Base-by-base conservation (phyloP, 2,329 filamentous ascomycete species). In the Beauveria caledonica region DNA sequence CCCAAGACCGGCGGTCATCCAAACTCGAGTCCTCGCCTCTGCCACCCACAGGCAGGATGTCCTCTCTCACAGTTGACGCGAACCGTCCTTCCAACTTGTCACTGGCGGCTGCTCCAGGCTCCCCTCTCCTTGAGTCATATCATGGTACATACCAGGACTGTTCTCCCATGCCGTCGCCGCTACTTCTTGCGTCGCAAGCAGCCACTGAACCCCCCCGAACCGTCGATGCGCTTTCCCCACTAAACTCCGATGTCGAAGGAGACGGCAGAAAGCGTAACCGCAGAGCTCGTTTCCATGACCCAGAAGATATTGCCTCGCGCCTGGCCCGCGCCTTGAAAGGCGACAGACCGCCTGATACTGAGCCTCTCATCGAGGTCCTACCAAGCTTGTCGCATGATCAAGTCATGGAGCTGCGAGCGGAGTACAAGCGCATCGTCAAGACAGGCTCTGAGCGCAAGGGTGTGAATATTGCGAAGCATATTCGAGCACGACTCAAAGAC, bases 71-170 rank as follows among this genome's bases (percentile, higher is more conserved):
- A 1, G 79, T 85, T 48, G 76, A 75, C 64, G 78, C 77, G 2
- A 75, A 76, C 6, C 74, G 76, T n/a, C 55, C 70, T 3, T 71
- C 71, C 21, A 70, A 67, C 55, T 64, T 77, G 54, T 78, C 82
- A 13, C 71, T 85, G 1, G 76, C 81, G 2, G 76, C 77, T 23
- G 81, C 90, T 1, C 90, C 92, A 0, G 85, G 85, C 1, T 96
- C 91, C 63, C 94, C 93, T 0, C 79, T 97, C 54, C 83, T 96
- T 2, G 93, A 97, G 74, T 87, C 94, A 1, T 97, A 97, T 74
- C 88, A 87, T 63, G 93, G 93, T 44, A 96, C 92, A 0, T 97
- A 96, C 68, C 93, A 97, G 73, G 90, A 90, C 61, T 89, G 95
- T 67, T 96, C 92, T 0, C 92, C 93, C 0, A 96, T 97, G 90